A percentile compares a stretch with the other conserved stretches of the same genome.
These are phyloP conservation scores for Penicillium palitans DNA, from an alignment of 2,329 filamentous ascomycete genomes.

Conservation along the genomic window DNA sequence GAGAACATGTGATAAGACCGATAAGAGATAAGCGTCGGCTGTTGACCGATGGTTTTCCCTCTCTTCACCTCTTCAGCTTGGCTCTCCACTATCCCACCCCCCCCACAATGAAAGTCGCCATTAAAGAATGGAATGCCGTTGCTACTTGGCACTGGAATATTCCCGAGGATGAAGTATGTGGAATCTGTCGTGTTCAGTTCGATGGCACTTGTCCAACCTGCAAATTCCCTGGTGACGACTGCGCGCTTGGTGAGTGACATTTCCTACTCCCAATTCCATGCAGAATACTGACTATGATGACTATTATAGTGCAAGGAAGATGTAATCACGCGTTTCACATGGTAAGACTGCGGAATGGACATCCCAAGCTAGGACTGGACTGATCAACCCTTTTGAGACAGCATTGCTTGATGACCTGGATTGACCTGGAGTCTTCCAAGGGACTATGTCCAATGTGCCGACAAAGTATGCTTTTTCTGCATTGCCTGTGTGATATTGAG, in stretches of 20 bases:
- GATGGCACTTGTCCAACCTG: slow-evolving; percentile 97
- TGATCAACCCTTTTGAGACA: slow-evolving; percentile 38
- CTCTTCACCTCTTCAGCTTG: not conserved
- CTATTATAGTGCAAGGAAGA: slow-evolving; percentile 76
- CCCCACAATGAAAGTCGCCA: slow-evolving; percentile 82
- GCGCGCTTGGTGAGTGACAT: slow-evolving; percentile 71
- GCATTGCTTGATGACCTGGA: slow-evolving; percentile 89
- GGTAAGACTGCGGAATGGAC: slow-evolving; percentile 53
- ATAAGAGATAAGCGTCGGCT: not conserved
- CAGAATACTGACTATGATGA: slow-evolving; percentile 10
- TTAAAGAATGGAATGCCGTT: slow-evolving; percentile 89
- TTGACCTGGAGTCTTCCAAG: slow-evolving; percentile 89
- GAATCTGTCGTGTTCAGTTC: slow-evolving; percentile 97
- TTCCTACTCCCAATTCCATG: not conserved
- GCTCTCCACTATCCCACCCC: not conserved
- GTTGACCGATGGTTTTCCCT: slow-evolving; percentile 3
- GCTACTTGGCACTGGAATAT: slow-evolving; percentile 98
- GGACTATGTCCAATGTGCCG: slow-evolving; percentile 98
- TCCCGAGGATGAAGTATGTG: slow-evolving; percentile 94
- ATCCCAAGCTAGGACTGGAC: slow-evolving; percentile 8
- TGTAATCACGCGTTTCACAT: slow-evolving; percentile 98
- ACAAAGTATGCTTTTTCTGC: slow-evolving; percentile 64
- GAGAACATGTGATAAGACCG: slow-evolving; percentile 23
- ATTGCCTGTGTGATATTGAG: not conserved
- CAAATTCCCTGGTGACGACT: slow-evolving; percentile 97